phyloP scores from a whole-genome alignment of 495 filamentous ascomycete species.

The Pyrenula massariospora region DNA sequence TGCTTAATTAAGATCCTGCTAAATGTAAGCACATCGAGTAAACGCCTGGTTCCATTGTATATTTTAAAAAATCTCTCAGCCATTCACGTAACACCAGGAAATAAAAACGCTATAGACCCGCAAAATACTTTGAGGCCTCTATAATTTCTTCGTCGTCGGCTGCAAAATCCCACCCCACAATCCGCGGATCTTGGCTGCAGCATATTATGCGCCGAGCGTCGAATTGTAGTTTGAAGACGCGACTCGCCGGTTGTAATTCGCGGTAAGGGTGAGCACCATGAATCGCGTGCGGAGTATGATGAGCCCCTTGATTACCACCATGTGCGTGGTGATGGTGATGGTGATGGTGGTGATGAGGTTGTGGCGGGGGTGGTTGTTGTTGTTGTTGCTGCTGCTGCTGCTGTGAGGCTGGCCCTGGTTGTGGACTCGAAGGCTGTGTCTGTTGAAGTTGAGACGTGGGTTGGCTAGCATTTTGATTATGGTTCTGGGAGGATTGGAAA shows the following conservation, averaged over 20 bases:
- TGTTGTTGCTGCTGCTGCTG: slow-evolving; percentile 13
- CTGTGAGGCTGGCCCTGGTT: slow-evolving; percentile 1
- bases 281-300: slow-evolving; percentile 6
- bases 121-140: slow-evolving; percentile 69
- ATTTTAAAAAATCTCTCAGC: no score
- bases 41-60: no score
- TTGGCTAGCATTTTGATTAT: neutral
- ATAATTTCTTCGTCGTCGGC: slow-evolving; percentile 76
- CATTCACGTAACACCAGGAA: no score
- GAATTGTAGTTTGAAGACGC: slow-evolving; percentile 98
- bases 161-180: slow-evolving; percentile 97
- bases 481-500: neutral
- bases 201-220: slow-evolving; percentile 90
- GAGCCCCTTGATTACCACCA: neutral
- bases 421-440: neutral
- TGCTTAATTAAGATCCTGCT: no score
- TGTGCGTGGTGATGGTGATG: slow-evolving; percentile 6
- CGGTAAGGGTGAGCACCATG: neutral
- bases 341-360: slow-evolving; percentile 1
- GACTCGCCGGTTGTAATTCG: slow-evolving; percentile 30
- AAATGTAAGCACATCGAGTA: no score
- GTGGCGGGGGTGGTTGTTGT: slow-evolving; percentile 8
- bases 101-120: slow-evolving; percentile 23
- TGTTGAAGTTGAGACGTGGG: neutral
- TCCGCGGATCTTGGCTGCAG: slow-evolving; percentile 78